Evolutionary conservation across 106 monocot species (phyloP).

Genomic region (Ottelia alismoides): DNA sequence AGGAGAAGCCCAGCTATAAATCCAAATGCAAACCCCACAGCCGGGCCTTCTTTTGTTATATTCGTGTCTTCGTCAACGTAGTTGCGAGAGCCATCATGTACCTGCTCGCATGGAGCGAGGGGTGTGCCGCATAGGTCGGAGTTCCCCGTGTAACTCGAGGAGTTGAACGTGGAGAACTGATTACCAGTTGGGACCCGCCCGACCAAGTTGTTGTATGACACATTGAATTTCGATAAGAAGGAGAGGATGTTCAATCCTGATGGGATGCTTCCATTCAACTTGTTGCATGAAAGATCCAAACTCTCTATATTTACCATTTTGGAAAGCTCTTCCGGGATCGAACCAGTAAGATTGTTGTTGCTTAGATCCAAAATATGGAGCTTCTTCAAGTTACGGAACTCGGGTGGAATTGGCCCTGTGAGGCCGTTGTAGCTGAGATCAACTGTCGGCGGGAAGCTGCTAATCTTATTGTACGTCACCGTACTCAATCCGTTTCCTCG

Average conservation of each 20-base stretch:
- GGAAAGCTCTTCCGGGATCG: slow-evolving; percentile 10
- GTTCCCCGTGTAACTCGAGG: slow-evolving; percentile 8
- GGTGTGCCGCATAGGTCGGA: slow-evolving; percentile 5
- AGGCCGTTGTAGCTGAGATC: slow-evolving; percentile 7
- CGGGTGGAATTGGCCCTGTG: not conserved
- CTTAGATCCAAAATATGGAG: slow-evolving; percentile 11
- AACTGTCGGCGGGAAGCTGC: slow-evolving; percentile 8
- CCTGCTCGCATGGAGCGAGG: too few relatives aligned
- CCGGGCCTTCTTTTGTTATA: too few relatives aligned
- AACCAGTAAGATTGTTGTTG: slow-evolving; percentile 2
- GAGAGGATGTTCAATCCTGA: not conserved
- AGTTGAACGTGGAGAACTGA: slow-evolving; percentile 10
- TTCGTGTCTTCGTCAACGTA: too few relatives aligned
- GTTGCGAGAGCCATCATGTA: too few relatives aligned
- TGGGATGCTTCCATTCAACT: slow-evolving; percentile 8
- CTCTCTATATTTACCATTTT: slow-evolving; percentile 4
- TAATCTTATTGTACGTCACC: slow-evolving; percentile 2
- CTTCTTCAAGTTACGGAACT: slow-evolving; percentile 4
- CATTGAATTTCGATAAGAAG: slow-evolving; percentile 12
- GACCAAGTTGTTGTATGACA: slow-evolving; percentile 4
- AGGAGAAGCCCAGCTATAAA: too few relatives aligned
- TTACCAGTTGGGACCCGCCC: slow-evolving; percentile 3
- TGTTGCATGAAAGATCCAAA: slow-evolving; percentile 13
- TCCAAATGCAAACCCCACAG: too few relatives aligned
- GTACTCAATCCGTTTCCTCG: not conserved